Conservation (phyloP, 2,329 filamentous ascomycete species). For the Cercospora sojina region DNA sequence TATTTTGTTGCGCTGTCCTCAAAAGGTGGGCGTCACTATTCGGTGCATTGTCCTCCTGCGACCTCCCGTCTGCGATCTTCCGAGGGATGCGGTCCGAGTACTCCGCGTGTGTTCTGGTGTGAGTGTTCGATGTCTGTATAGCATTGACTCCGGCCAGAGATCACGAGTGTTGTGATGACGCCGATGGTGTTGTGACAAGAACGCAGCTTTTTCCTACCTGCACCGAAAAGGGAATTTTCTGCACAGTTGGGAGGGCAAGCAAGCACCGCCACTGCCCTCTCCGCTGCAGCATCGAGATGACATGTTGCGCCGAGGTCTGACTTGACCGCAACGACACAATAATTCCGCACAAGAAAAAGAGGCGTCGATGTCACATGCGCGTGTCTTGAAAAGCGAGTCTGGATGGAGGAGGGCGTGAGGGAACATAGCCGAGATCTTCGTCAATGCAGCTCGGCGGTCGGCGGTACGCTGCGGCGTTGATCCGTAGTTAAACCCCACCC, state of each 20-base stretch:
- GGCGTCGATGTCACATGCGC: neutral
- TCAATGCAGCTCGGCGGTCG: neutral
- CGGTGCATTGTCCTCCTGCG: neutral
- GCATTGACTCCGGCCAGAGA: neutral
- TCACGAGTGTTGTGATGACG: neutral
- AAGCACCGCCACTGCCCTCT: neutral
- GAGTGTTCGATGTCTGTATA: neutral
- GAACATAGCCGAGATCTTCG: slow-evolving; percentile 3
- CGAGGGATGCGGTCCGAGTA: neutral
- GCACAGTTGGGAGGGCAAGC: neutral
- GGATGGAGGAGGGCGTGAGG: neutral
- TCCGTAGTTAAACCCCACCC: neutral
- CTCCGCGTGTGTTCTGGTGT: neutral
- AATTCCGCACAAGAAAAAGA: neutral
- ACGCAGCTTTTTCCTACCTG: neutral
- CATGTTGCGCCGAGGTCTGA: neutral
- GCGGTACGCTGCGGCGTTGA: neutral
- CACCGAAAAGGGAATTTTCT: neutral
- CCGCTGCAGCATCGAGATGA: neutral
- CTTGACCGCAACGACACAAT: neutral
- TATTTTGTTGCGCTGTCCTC: neutral
- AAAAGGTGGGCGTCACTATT: neutral
- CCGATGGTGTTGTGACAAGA: neutral
- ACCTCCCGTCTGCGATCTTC: neutral
- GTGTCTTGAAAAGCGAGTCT: neutral